These are phyloP conservation scores for Apiotrichum sp. DNA, from an alignment of 1,284 basidiomycete species.

Conservation along the genomic window DNA sequence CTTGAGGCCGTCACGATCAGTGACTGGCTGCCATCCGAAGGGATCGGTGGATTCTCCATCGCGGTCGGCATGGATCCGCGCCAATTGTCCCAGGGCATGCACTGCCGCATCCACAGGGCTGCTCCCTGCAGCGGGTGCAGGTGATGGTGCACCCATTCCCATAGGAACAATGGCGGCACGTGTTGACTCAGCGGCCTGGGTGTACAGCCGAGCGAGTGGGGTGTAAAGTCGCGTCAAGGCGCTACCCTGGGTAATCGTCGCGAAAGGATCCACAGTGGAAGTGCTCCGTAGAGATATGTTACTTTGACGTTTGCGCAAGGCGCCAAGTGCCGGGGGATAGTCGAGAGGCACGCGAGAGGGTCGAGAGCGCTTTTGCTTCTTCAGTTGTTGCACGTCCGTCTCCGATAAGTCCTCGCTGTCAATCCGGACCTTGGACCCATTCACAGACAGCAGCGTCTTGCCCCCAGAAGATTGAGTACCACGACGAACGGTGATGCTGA, in stretches of 20 bases:
- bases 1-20: slow-evolving; percentile 67
- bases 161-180: slow-evolving; percentile 40
- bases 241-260: slow-evolving; percentile 17
- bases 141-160: slow-evolving; percentile 5
- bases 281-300: slow-evolving; percentile 20
- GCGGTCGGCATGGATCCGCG: slow-evolving; percentile 61
- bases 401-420: slow-evolving; percentile 87
- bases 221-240: slow-evolving; percentile 22
- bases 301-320: slow-evolving; percentile 53
- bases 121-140: slow-evolving; percentile 35
- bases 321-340: slow-evolving; percentile 73
- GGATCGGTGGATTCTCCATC: slow-evolving; percentile 49
- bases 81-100: slow-evolving; percentile 70
- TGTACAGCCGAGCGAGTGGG: slow-evolving; percentile 65
- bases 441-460: slow-evolving; percentile 74
- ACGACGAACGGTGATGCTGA: slow-evolving; percentile 62
- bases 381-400: slow-evolving; percentile 74
- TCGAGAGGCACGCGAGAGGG: slow-evolving; percentile 84
- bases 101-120: slow-evolving; percentile 66
- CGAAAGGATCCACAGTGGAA: slow-evolving; percentile 7
- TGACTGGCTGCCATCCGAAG: slow-evolving; percentile 74
- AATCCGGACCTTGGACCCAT: slow-evolving; percentile 79
- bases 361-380: slow-evolving; percentile 78
- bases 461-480: slow-evolving; percentile 54
- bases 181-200: slow-evolving; percentile 59